A percentile compares a stretch with the other conserved stretches of the same genome.
phyloP scores from a whole-genome alignment of 805 yeast species.

The Cyberlindnera veronae region DNA sequence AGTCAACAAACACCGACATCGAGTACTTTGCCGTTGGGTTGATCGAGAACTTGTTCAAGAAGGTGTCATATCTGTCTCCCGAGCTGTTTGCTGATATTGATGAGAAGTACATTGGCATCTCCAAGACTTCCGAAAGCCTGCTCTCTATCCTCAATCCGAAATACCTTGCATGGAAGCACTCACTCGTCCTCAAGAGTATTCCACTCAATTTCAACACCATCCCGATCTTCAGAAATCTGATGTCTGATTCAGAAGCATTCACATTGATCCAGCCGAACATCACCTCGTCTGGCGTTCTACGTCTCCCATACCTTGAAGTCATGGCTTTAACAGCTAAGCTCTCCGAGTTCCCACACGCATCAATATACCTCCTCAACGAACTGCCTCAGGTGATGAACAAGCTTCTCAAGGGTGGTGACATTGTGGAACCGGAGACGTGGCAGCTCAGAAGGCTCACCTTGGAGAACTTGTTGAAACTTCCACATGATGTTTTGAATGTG shows the following conservation, averaged over 20 bases:
- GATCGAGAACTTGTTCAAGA: slow-evolving; percentile 15
- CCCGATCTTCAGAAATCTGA: slow-evolving; percentile 17
- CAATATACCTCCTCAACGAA: slow-evolving; percentile 13
- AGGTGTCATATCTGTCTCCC: slow-evolving; percentile 16
- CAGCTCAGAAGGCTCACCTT: slow-evolving; percentile 20
- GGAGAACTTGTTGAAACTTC: slow-evolving; percentile 11
- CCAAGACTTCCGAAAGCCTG: slow-evolving; percentile 6
- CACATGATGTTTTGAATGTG: slow-evolving; percentile 16
- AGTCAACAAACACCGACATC: slow-evolving; percentile 13
- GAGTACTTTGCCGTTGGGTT: slow-evolving; percentile 17
- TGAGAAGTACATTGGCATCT: slow-evolving; percentile 9
- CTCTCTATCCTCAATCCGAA: slow-evolving; percentile 19
- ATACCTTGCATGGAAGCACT: slow-evolving; percentile 15
- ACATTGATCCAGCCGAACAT: slow-evolving; percentile 8
- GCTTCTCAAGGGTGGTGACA: slow-evolving; percentile 15
- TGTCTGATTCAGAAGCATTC: slow-evolving; percentile 9
- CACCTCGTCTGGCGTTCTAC: slow-evolving; percentile 8
- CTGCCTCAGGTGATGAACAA: slow-evolving; percentile 26
- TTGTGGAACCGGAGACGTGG: slow-evolving; percentile 22
- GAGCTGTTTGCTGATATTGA: slow-evolving; percentile 11
- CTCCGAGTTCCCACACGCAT: slow-evolving; percentile 11
- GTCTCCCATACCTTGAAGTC: slow-evolving; percentile 23
- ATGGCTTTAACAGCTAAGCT: slow-evolving; percentile 16
- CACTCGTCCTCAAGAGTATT: slow-evolving; percentile 10
- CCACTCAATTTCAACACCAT: slow-evolving; percentile 12